phyloP scores from a whole-genome alignment of 345 rosid species.

The Firmiana major region DNA sequence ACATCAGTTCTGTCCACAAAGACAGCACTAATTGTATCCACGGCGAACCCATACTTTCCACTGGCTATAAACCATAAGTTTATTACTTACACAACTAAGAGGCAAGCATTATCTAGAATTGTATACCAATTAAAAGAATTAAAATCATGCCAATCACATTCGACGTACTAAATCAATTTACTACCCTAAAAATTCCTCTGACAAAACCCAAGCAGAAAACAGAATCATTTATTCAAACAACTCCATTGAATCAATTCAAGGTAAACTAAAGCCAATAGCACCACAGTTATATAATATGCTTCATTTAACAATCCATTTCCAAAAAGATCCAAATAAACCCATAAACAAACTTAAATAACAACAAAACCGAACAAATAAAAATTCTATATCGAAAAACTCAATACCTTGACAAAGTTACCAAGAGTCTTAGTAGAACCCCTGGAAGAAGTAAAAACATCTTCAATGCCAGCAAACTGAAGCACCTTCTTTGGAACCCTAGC shows the following conservation, averaged over 20 bases:
- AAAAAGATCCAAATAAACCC: not conserved
- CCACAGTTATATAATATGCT: not conserved
- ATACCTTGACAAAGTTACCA: conserved; percentile 13
- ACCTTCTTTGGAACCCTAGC: conserved; percentile 12
- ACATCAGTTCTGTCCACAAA: not conserved
- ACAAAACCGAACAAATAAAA: not conserved
- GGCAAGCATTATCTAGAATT: not conserved
- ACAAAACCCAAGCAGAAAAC: not conserved
- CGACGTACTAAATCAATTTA: not conserved
- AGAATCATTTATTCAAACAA: not conserved
- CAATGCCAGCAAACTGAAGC: conserved; percentile 15
- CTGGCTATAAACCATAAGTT: not conserved
- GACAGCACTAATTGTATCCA: not conserved
- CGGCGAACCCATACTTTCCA: not conserved
- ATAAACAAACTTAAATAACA: not conserved
- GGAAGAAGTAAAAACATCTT: conserved; percentile 10
- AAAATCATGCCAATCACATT: not conserved
- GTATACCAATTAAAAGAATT: not conserved
- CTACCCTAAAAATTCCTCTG: not conserved
- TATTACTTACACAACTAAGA: not conserved
- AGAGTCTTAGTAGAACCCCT: conserved; percentile 9
- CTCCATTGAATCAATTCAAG: not conserved
- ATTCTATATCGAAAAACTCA: not conserved
- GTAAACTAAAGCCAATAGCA: not conserved
- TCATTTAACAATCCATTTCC: not conserved